Conservation (phyloP, 768 basidiomycete species). For the Suillus lakei region DNA sequence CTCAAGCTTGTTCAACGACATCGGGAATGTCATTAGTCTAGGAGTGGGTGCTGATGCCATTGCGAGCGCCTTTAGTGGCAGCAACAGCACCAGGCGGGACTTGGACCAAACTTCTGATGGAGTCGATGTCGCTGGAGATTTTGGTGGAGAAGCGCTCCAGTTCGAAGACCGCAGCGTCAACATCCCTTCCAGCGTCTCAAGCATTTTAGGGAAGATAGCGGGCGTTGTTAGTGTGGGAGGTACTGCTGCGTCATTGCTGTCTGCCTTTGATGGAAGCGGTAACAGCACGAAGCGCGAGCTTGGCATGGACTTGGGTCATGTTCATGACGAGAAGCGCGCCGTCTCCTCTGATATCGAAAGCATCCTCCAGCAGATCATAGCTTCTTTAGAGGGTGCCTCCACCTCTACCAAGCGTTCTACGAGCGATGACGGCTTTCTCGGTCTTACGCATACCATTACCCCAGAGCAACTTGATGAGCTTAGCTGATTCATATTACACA, state of each 20-base stretch:
- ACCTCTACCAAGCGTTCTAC: neutral
- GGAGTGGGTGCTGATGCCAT: neutral
- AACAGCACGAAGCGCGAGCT: slow-evolving; percentile 1
- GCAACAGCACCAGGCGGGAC: neutral
- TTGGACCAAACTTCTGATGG: neutral
- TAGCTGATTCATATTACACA: neutral
- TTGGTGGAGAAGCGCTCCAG: neutral
- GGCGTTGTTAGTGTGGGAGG: neutral
- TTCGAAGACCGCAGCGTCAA: neutral
- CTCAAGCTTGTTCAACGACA: neutral
- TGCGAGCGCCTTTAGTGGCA: neutral
- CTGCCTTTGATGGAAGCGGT: neutral
- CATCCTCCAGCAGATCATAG: neutral
- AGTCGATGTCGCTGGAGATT: neutral
- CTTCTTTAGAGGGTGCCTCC: neutral
- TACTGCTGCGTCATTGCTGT: neutral
- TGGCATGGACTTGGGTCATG: neutral
- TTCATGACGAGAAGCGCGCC: neutral
- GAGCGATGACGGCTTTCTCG: too few species aligned
- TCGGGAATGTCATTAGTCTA: neutral
- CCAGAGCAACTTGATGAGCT: neutral
- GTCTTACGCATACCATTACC: neutral
- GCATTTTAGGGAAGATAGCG: neutral
- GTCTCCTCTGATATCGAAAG: neutral
- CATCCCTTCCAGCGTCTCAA: neutral